These are phyloP conservation scores for Camellia oleifera DNA, from an alignment of 179 eudicot genomes.

Conservation along the genomic window DNA sequence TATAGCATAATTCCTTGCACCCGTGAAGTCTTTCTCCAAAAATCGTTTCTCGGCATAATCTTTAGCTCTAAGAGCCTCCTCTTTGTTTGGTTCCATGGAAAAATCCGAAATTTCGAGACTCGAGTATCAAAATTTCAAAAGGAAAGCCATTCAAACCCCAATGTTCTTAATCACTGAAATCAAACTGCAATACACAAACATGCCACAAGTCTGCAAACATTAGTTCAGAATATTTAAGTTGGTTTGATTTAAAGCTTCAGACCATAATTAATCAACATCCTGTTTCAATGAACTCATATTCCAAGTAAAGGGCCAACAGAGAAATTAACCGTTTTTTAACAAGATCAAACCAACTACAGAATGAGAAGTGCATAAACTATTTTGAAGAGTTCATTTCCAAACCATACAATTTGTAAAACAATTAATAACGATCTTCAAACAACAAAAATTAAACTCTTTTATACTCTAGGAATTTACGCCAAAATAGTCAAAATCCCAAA, in stretches of 20 bases:
- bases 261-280: neutral
- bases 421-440: neutral
- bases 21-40: conserved; percentile 50
- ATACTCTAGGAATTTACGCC: too few relatives aligned
- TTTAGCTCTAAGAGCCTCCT: conserved; percentile 80
- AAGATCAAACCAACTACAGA: conserved; percentile 2
- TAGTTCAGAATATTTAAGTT: neutral
- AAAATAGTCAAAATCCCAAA: neutral
- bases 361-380: conserved; percentile 3
- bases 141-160: conserved; percentile 10
- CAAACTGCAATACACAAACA: conserved; percentile 7
- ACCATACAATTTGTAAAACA: neutral
- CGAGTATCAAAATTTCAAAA: neutral
- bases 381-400: neutral
- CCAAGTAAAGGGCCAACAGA: neutral
- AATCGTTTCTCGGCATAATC: conserved; percentile 75
- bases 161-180: neutral
- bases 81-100: conserved; percentile 70
- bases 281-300: neutral
- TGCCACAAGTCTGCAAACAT: neutral
- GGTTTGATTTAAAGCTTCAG: conserved; percentile 1
- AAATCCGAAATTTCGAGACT: neutral
- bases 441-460: neutral
- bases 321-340: conserved; percentile 4
- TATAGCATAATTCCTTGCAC: conserved; percentile 70